Base-by-base conservation (phyloP, 192 early-diverging fungal genomes). In the Coemansia sp. region DNA sequence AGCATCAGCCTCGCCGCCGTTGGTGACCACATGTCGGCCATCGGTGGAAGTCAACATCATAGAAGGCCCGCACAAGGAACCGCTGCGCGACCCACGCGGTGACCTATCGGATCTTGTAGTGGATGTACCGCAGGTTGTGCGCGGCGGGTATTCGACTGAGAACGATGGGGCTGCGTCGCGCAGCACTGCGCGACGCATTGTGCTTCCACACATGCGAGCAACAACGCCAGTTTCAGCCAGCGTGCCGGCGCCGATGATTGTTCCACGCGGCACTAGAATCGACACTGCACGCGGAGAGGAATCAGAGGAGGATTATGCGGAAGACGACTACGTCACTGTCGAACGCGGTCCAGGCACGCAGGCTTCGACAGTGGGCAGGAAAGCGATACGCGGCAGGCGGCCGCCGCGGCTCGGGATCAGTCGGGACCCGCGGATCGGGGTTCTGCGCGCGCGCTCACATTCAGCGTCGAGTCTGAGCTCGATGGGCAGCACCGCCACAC, bases 211-310 rank as follows among this genome's bases (percentile, higher is more conserved):
- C 32, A 69, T 75, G 58, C 73, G 73, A 16, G 73, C 68, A 2
- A 69, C 73, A 9, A 75, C 73, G 64, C 73, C 73, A 6, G 59
- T 75, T 23, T 75, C 73, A 4, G 44, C 67, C 53, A 60, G 67
- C 10, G 73, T 75, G n/a, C 73, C 73, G 19, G 67, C 64, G 7
- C 73, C 68, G 55, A 49, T 57, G 54, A 70, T 70, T 23, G 56
- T 62, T 9, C 60, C 60, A 27, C 68, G 68, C 28, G 30, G 55
- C 8, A 34, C 31, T 55, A 58, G 32, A 44, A 21, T 22, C 47
- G 19, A 24, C 27, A 49, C 44, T 7, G 23, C 24, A 21, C 19
- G 48, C 59, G 49, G n/a, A 1, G 32, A 38, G 49, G 31, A 14
- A 25, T 25, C 34, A 12, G 22, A 8, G 25, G 53, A 64, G 41